Evolutionary conservation across 176 grass and related monocot genomes (phyloP), one percentile per base, ranked within the genome.

Genomic region (Leersia perrieri): DNA sequence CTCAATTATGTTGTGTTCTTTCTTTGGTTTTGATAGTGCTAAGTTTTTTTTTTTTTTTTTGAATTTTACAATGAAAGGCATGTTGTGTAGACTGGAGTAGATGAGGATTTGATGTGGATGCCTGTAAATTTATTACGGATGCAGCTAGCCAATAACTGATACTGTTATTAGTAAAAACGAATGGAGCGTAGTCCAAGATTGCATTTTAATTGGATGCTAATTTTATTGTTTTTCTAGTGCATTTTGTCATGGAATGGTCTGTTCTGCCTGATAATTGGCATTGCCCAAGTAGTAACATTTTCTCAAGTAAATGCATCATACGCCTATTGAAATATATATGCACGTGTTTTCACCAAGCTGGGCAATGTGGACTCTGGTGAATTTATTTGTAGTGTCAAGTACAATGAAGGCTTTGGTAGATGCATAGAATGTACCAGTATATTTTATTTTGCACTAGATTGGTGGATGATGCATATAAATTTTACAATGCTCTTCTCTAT

Each of bases 201-300:
- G 40, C 10, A 42, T 12, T 11, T 42, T 42, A 42, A 20, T 39
- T 68, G 5, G 38, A 39, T 13, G n/a, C 11, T n/a, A 25, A 3
- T 11, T 39, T 2, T 68, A 25, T 82, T 45, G 9, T 66, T 10
- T n/a, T 5, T 10, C 25, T 66, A 33, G 0, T 66, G 64, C n/a
- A n/a, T 82, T 35, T 77, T 60, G 41, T 42, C 40, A 42, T 64
- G 61, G 29, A 2, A 1, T 12, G 23, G 31, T 16, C 15, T 68
- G n/a, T 23, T 42, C 29, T 28, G 63, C 84, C 47, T 81, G 29
- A 75, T 87, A 9, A 80, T 86, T 44, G 26, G 20, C 39, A 45
- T 63, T 78, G n/a, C n/a, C n/a, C n/a, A 22, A 55, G 1, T 5
- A 14, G 47, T 53, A 22, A 22, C 18, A 53, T 22, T 53, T 53